These are phyloP conservation scores for Bacterosira constricta DNA, from an alignment of 108 stramenopile genomes.

Conservation along the genomic window DNA sequence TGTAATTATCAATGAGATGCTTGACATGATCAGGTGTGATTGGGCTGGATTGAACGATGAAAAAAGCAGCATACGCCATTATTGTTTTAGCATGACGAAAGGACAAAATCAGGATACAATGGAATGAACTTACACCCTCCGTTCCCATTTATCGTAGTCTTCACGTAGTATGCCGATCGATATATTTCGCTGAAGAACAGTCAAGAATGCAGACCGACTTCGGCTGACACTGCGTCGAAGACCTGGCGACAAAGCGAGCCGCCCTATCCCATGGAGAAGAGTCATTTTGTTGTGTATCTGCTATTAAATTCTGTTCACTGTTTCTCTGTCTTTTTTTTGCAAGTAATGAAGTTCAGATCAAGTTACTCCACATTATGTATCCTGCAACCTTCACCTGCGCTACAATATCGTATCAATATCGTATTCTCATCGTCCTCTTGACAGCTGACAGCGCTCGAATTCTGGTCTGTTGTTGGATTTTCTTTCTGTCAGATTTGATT, in stretches of 20 bases:
- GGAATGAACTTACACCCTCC: conserved; percentile 38
- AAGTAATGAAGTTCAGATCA: no score
- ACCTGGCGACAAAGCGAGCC: neutral
- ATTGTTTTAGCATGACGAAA: neutral
- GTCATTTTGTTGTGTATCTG: neutral
- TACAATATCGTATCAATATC: no score
- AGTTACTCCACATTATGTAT: no score
- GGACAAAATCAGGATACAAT: no score
- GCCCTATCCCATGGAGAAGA: neutral
- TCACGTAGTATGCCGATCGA: conserved; percentile 63
- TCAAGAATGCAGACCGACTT: neutral
- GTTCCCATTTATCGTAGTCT: conserved; percentile 73
- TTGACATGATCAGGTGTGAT: conserved; percentile 57
- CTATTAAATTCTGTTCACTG: no score
- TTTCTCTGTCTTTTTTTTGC: no score
- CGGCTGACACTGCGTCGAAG: neutral
- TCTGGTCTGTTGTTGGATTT: no score
- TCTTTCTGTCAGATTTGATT: no score
- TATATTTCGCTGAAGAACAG: conserved; percentile 3
- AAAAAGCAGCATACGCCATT: neutral
- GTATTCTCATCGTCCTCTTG: no score
- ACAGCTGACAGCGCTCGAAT: no score
- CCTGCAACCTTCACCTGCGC: no score
- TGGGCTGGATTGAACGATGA: conserved; percentile 13
- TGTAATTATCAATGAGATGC: conserved; percentile 19